phyloP scores from a whole-genome alignment of 805 yeast species.

The Wickerhamiella domercqiae region DNA sequence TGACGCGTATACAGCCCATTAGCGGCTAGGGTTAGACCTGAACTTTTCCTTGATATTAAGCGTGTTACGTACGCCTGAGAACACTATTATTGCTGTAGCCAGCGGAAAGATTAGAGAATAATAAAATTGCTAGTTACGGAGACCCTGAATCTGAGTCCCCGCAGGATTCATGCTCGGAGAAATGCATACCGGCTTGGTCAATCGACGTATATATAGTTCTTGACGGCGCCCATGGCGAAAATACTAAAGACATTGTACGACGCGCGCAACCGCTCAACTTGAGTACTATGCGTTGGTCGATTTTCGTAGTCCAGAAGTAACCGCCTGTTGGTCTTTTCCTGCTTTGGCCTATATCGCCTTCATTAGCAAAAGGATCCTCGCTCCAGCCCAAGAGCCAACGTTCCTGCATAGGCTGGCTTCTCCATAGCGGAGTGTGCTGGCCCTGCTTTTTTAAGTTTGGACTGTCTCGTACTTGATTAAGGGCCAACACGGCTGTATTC shows the following conservation, averaged over 20 bases:
- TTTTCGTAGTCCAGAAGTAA: constrained; percentile 35
- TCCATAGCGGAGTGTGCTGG: constrained; percentile 27
- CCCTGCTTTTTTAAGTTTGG: constrained; percentile 23
- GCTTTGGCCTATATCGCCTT: too few species aligned
- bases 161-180: too few species aligned
- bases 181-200: too few species aligned
- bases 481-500: constrained; percentile 47
- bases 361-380: constrained; percentile 7
- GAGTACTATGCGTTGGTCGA: constrained; percentile 33
- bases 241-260: constrained; percentile 2
- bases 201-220: too few species aligned
- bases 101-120: too few species aligned
- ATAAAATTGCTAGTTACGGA: too few species aligned
- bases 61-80: too few species aligned
- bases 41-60: too few species aligned
- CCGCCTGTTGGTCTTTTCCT: constrained; percentile 41
- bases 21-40: not conserved
- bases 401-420: constrained; percentile 57
- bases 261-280: constrained; percentile 7
- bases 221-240: constrained; percentile 6
- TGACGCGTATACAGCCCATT: not conserved
- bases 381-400: constrained; percentile 73
- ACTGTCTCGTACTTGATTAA: constrained; percentile 68
- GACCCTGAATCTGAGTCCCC: too few species aligned
- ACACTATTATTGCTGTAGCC: too few species aligned